Conservation (phyloP, 2,329 filamentous ascomycete species). For the Hypomyces perniciosus region DNA sequence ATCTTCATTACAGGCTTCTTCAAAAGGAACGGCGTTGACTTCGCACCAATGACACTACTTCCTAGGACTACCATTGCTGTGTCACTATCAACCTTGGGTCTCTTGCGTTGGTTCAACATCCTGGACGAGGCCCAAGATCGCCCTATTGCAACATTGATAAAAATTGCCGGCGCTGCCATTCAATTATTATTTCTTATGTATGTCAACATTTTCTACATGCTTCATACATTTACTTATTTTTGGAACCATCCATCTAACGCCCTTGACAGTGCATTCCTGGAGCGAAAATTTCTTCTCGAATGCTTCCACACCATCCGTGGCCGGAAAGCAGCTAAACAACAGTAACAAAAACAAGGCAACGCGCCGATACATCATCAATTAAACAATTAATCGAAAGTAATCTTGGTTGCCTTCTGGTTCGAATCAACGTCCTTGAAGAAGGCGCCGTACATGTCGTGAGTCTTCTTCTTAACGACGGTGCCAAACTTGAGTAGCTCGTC, state of each 20-base stretch:
- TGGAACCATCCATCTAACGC: conserved; percentile 16
- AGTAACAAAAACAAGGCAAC: conserved; percentile 11
- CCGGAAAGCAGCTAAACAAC: conserved; percentile 25
- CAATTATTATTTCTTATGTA: conserved; percentile 54
- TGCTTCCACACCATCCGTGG: conserved; percentile 41
- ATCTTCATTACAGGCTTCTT: conserved; percentile 67
- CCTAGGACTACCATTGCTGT: conserved; percentile 23
- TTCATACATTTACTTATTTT: conserved; percentile 18
- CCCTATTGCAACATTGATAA: conserved; percentile 34
- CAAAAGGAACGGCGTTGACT: conserved; percentile 31
- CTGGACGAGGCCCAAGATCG: conserved; percentile 18
- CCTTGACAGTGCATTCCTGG: conserved; percentile 42
- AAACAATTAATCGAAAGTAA: conserved; percentile 66
- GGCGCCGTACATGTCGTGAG: conserved; percentile 87
- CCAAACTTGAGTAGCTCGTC: conserved; percentile 92
- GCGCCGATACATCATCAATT: conserved; percentile 4
- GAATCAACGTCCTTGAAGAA: conserved; percentile 90
- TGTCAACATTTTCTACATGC: conserved; percentile 32
- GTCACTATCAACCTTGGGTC: conserved; percentile 22
- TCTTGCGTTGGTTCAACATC: conserved; percentile 23
- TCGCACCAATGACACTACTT: conserved; percentile 23
- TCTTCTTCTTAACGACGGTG: conserved; percentile 98
- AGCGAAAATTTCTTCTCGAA: conserved; percentile 48
- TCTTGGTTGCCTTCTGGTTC: conserved; percentile 82
- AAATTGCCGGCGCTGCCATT: conserved; percentile 43